Evolutionary conservation across 2,329 filamentous ascomycete genomes (phyloP).

Genomic region (Bretziella fagacearum): DNA sequence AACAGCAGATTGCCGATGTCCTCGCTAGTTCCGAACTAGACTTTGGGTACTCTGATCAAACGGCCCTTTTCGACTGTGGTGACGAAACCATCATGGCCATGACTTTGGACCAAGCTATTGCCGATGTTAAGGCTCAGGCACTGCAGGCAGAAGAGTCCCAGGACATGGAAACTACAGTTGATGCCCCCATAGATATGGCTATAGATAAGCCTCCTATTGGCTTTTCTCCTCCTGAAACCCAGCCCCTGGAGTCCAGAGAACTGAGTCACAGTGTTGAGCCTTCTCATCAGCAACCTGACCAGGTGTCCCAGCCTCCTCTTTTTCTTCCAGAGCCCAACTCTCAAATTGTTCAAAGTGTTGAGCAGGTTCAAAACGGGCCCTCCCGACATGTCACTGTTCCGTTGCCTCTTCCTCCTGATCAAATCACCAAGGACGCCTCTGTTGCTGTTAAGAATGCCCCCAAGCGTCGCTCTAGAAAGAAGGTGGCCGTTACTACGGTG

Average conservation of each 20-base stretch:
- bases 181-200: not conserved
- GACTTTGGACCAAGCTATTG: slow-evolving; percentile 10
- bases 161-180: not conserved
- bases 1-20: slow-evolving; percentile 4
- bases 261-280: not conserved
- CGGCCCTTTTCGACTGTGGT: not conserved
- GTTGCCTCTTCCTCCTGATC: not conserved
- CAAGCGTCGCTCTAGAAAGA: slow-evolving; percentile 1
- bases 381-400: not conserved
- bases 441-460: not conserved
- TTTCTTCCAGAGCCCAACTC: not conserved
- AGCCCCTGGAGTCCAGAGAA: not conserved
- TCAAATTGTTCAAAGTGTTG: not conserved
- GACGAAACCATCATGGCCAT: slow-evolving; percentile 9
- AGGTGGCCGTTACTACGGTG: not conserved
- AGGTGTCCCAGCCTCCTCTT: not conserved
- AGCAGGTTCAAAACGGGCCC: not conserved
- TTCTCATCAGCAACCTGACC: not conserved
- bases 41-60: slow-evolving; percentile 9
- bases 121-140: not conserved
- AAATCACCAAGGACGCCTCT: not conserved
- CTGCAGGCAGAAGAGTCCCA: not conserved
- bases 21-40: slow-evolving; percentile 7
- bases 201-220: not conserved
- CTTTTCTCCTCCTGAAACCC: not conserved